Conservation (phyloP, 73 alveolate species). For the Paramecium pentaurelia region DNA sequence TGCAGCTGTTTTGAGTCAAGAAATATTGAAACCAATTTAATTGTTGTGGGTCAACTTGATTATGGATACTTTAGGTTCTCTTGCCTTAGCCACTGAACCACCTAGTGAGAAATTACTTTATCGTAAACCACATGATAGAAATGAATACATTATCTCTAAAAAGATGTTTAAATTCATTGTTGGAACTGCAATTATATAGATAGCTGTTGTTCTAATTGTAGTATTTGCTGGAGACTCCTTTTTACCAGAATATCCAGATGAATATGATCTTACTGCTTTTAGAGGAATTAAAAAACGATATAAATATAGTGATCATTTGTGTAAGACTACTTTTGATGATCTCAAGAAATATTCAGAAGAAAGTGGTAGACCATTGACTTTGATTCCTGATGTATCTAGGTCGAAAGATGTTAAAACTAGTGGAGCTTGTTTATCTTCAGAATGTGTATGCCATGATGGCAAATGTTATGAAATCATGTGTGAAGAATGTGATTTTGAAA, state of each 20-base stretch:
- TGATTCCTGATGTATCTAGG: not conserved
- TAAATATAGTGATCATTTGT: slow-evolving; percentile 12
- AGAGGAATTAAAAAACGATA: not conserved
- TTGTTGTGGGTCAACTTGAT: slow-evolving; percentile 88
- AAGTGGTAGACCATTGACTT: not conserved
- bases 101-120: slow-evolving; percentile 80
- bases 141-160: slow-evolving; percentile 76
- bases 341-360: not conserved
- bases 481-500: not conserved
- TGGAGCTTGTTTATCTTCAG: not conserved
- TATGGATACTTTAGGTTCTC: slow-evolving; percentile 89
- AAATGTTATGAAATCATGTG: not conserved
- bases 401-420: not conserved
- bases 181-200: slow-evolving; percentile 72
- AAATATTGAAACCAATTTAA: slow-evolving; percentile 89
- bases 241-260: slow-evolving; percentile 75
- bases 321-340: not conserved
- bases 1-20: slow-evolving; percentile 81
- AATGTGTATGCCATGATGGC: not conserved
- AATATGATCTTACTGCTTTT: not conserved
- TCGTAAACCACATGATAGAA: slow-evolving; percentile 80
- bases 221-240: slow-evolving; percentile 81
- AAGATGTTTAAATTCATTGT: slow-evolving; percentile 84
- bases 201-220: slow-evolving; percentile 61
- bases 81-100: slow-evolving; percentile 95